Percentiles rank a stretch among this genome's conserved stretches.
Conservation (phyloP, 345 rosid species). For the Syzygium grande region DNA sequence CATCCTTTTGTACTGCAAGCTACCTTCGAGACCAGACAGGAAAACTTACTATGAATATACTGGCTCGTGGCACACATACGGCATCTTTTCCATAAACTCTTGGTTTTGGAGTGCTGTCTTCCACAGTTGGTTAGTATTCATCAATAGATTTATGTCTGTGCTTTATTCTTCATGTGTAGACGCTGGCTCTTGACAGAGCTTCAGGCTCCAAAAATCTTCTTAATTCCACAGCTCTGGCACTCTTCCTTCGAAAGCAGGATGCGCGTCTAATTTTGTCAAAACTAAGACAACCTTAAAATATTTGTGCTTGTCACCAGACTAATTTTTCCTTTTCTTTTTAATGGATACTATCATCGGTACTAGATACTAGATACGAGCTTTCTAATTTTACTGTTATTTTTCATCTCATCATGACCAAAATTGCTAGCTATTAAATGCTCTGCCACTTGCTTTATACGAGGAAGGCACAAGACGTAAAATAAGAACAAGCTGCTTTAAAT, state of each 20-base stretch:
- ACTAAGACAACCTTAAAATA: not conserved
- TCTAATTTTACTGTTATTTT: not conserved
- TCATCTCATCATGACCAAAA: not conserved
- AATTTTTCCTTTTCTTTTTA: not conserved
- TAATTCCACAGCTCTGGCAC: not conserved
- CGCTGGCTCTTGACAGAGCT: not conserved
- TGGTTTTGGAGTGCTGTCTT: slow-evolving; percentile 87
- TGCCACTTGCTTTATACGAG: not conserved
- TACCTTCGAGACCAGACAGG: slow-evolving; percentile 55
- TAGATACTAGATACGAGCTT: not conserved
- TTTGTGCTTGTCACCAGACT: not conserved
- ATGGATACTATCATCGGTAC: not conserved
- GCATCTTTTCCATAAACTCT: slow-evolving; percentile 59
- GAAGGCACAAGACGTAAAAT: not conserved
- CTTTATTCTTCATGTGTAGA: not conserved
- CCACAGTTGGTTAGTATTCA: slow-evolving; percentile 47
- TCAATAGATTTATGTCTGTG: not conserved
- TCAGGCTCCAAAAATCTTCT: not conserved
- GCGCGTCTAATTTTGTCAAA: not conserved
- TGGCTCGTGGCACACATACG: slow-evolving; percentile 68
- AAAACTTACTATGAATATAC: slow-evolving; percentile 69
- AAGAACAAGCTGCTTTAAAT: not conserved
- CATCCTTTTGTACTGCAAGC: slow-evolving; percentile 70
- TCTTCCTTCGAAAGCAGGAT: not conserved
- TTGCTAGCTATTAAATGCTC: not conserved